A percentile compares a stretch with the other conserved stretches of the same genome.
Conservation (phyloP, 371 early-diverging fungal species). For the Mortierella sp. region DNA sequence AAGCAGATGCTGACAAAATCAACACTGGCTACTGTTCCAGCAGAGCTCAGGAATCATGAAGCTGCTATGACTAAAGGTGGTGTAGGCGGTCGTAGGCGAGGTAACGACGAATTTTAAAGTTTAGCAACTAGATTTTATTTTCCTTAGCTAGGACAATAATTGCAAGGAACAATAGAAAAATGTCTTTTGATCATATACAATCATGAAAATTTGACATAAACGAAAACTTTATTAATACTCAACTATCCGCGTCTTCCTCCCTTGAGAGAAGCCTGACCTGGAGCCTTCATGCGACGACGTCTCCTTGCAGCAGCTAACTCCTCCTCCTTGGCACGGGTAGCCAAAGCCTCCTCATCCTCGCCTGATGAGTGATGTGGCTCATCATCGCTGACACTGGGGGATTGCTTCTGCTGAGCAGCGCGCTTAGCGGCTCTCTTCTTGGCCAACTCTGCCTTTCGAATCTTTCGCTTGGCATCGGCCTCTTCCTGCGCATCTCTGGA, state of each 20-base stretch:
- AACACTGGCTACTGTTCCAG: conserved; percentile 83
- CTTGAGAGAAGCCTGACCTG: conserved; percentile 53
- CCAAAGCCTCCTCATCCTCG: conserved; percentile 38
- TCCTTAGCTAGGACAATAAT: background rate
- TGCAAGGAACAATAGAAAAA: background rate
- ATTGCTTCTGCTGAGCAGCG: conserved; percentile 42
- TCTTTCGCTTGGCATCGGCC: conserved; percentile 33
- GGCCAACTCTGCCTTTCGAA: conserved; percentile 48
- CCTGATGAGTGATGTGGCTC: conserved; percentile 20
- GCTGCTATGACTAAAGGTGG: conserved; percentile 78
- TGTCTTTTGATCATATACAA: too few species aligned
- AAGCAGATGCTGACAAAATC: conserved; percentile 90
- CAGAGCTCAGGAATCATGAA: conserved; percentile 90
- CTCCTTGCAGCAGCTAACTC: conserved; percentile 54
- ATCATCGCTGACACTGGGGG: conserved; percentile 44
- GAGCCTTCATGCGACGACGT: conserved; percentile 57
- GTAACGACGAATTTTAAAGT: conserved; percentile 40
- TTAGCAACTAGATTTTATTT: background rate
- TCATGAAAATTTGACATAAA: background rate
- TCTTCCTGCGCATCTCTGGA: conserved; percentile 37
- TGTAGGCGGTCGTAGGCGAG: conserved; percentile 36
- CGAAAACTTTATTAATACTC: background rate
- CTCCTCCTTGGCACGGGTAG: conserved; percentile 41
- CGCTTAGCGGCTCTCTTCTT: conserved; percentile 53
- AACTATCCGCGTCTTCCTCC: conserved; percentile 54